Conservation (phyloP, 2,329 filamentous ascomycete genomes). For the Aspergillus ibericus region DNA sequence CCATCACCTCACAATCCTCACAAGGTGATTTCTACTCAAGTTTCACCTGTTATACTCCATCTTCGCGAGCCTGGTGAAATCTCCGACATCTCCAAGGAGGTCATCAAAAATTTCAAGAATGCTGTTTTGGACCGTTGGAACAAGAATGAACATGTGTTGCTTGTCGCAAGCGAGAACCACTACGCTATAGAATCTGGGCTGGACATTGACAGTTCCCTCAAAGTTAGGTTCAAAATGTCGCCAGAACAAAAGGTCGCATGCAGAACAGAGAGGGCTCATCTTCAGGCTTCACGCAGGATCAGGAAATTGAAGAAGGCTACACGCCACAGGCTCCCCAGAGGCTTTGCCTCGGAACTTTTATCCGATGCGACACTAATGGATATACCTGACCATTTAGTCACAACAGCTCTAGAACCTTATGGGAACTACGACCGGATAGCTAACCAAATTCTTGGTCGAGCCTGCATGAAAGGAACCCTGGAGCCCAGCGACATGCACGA, state of each 20-base stretch:
- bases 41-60: background rate
- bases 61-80: background rate
- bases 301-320: background rate
- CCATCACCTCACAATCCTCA: background rate
- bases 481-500: background rate
- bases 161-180: background rate
- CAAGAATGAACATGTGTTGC: background rate
- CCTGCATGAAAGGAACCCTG: background rate
- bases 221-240: background rate
- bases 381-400: background rate
- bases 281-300: background rate
- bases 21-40: too few species aligned
- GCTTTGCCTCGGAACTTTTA: background rate
- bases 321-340: background rate
- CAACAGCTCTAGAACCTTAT: background rate
- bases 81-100: background rate
- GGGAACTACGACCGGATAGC: background rate
- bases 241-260: background rate
- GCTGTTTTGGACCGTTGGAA: background rate
- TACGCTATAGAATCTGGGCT: background rate
- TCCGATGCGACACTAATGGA: background rate
- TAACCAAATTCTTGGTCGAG: background rate
- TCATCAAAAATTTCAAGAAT: background rate
- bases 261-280: background rate
- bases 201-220: background rate